phyloP scores from a whole-genome alignment of 2,329 filamentous ascomycete genomes.

The Pyrenophora graminea region DNA sequence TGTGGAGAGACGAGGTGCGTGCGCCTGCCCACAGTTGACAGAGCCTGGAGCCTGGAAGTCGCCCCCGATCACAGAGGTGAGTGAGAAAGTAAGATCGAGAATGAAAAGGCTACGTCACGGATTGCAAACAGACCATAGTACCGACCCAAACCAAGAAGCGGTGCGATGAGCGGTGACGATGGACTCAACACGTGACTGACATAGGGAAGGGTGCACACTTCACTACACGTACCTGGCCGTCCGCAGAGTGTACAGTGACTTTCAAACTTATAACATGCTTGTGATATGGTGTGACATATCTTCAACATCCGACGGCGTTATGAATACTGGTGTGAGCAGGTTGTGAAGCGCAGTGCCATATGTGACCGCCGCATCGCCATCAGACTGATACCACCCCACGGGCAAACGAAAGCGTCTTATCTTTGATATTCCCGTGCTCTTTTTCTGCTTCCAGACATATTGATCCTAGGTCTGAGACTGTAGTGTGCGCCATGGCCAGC shows the following conservation, averaged over 20 bases:
- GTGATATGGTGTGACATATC: constrained; percentile 27
- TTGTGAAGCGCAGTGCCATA: constrained; percentile 51
- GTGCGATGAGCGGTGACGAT: no score
- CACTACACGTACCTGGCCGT: constrained; percentile 10
- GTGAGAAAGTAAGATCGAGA: background rate
- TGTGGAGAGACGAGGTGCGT: constrained; percentile 15
- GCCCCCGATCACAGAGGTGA: constrained; percentile 2
- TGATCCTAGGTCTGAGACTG: constrained; percentile 64
- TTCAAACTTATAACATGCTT: constrained; percentile 10
- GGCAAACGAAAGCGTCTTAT: background rate
- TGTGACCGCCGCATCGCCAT: constrained; percentile 1
- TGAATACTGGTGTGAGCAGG: constrained; percentile 64
- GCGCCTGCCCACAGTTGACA: constrained; percentile 13
- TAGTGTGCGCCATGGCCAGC: constrained; percentile 69
- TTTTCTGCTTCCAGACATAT: constrained; percentile 36
- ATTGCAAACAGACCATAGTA: constrained; percentile 2
- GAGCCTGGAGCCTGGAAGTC: constrained; percentile 6
- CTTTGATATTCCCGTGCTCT: constrained; percentile 6
- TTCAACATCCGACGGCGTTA: constrained; percentile 56
- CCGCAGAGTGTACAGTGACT: constrained; percentile 5
- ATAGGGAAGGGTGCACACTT: background rate
- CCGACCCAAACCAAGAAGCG: no score
- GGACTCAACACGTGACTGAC: background rate
- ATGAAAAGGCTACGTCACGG: no score
- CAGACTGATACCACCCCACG: background rate